These are phyloP conservation scores for Kondoa subrosea DNA, from an alignment of 768 basidiomycete genomes.

Conservation along the genomic window DNA sequence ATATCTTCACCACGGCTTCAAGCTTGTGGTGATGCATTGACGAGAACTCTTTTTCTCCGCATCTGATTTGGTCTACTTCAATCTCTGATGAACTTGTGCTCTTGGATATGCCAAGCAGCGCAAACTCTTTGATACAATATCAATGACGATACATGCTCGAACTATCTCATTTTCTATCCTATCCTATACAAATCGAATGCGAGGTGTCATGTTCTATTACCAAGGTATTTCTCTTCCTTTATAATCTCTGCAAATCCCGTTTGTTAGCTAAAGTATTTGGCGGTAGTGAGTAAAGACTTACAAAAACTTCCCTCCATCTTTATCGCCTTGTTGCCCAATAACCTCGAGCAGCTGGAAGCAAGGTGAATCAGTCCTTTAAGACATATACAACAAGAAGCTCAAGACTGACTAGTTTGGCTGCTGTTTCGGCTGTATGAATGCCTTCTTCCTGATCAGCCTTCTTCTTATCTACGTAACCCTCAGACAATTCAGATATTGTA, in stretches of 20 bases:
- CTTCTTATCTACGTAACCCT: background rate
- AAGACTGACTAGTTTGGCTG: background rate
- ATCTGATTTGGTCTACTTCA: no score
- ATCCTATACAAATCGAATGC: no score
- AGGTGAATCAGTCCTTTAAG: background rate
- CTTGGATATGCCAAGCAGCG: no score
- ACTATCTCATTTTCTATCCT: no score
- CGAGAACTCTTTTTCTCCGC: no score
- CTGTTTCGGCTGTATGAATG: conserved; percentile 1
- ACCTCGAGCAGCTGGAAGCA: conserved; percentile 3
- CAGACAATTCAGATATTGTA: background rate
- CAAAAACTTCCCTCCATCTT: conserved; percentile 9
- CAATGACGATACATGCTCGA: no score
- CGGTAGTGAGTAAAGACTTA: background rate
- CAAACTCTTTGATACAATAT: no score
- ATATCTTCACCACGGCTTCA: no score
- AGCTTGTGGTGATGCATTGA: no score
- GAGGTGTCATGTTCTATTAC: no score
- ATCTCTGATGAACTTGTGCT: no score
- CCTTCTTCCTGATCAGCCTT: background rate
- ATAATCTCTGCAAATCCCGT: background rate
- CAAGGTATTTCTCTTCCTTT: background rate
- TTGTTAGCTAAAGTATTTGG: background rate
- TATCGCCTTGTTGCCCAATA: background rate
- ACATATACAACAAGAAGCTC: background rate